These are phyloP conservation scores for Cymbopogon flexuosus DNA, from an alignment of 202 grass and related monocot genomes.

Conservation along the genomic window DNA sequence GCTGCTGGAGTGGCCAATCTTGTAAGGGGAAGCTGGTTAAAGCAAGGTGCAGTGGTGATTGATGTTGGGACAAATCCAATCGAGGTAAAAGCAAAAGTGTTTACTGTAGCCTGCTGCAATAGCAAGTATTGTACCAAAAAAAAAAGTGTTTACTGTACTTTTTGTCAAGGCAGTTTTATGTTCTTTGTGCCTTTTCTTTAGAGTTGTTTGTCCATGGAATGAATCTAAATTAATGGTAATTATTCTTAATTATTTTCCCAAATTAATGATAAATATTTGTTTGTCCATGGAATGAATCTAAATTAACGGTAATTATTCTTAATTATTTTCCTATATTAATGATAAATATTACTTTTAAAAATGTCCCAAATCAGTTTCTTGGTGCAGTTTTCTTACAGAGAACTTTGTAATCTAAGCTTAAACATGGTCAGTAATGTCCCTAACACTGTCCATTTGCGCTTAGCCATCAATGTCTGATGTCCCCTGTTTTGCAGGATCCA, in stretches of 20 bases:
- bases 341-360: neutral
- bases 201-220: neutral
- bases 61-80: constrained; percentile 90
- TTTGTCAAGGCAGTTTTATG: neutral
- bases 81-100: constrained; percentile 49
- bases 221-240: neutral
- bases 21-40: constrained; percentile 84
- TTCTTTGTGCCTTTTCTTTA: neutral
- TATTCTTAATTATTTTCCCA: neutral
- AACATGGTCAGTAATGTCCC: neutral
- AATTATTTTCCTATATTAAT: neutral
- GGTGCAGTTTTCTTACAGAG: neutral
- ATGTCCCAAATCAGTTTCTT: neutral
- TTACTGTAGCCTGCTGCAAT: too few relatives aligned
- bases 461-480: neutral
- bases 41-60: constrained; percentile 77
- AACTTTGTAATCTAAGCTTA: neutral
- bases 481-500: constrained; percentile 50
- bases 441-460: neutral
- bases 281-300: neutral
- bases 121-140: too few relatives aligned
- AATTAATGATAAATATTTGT: neutral
- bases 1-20: constrained; percentile 88
- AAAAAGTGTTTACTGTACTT: neutral
- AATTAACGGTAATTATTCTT: neutral